Evolutionary conservation across 306 rosid species (phyloP), one percentile per base, ranked within the genome.

Genomic region (Vachellia collinsii): DNA sequence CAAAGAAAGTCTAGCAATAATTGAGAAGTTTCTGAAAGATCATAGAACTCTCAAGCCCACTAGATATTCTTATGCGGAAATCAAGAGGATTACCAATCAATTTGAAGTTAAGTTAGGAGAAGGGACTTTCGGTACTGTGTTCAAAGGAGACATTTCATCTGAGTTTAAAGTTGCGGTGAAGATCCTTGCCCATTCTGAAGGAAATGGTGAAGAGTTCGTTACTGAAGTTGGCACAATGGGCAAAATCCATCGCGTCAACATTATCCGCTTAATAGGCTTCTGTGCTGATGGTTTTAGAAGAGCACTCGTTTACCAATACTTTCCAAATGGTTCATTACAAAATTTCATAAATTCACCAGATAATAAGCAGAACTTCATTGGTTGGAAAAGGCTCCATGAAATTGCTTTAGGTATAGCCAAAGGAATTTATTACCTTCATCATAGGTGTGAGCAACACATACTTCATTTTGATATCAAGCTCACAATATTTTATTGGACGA

Each of bases 401-500:
- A 68, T 68, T 41, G 29, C 73, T 39, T 42, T 68, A n/a, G 73
- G 53, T 19, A 68, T 42, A 19, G 36, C 73, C 7, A 41, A 68
- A 68, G 73, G 73, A n/a, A 41, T 68, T n/a, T 36, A 68, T 0
- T 68, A 68, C n/a, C 73, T 68, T 41, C 73, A 68, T 42, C 73
- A 68, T 20, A 51, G 73, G 10, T 68, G 73, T 42, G 50, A 68
- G 34, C 53, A 68, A 20, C 51, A 36, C 34, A 68, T 68, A 19
- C 51, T 68, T 23, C 73, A 68, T 42, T 68, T 68, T 68, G 53
- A 68, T 9, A 68, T 68, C 73, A 68, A 68, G 20, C 73, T n/a
- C 73, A 68, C 3, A 68, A 68, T 41, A 36, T 68, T 11, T 11
- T 68, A 68, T 5, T 68, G 3, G 73, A 68, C 13, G 10, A 42